Evolutionary conservation across 495 filamentous ascomycete genomes (phyloP).

Genomic region (Poronia punctata): DNA sequence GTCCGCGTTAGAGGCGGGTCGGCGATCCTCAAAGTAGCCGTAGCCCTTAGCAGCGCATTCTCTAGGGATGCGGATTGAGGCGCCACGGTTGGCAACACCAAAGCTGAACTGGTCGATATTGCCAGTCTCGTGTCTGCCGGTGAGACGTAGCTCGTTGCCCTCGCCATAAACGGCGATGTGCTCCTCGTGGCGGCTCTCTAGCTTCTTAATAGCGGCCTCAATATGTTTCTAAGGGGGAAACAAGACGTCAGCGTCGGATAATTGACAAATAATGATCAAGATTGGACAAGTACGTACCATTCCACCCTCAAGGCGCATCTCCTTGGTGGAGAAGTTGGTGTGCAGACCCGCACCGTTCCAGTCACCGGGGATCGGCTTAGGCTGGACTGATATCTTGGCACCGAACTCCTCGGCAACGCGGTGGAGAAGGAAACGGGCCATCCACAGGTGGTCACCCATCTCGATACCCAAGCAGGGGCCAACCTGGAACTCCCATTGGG

Average conservation of each 20-base stretch:
- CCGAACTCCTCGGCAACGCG: constrained; percentile 97
- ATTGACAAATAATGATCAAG: too few relatives aligned
- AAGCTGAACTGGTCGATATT: constrained; percentile 90
- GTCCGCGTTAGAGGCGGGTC: constrained; percentile 91
- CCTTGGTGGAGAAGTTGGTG: constrained; percentile 77
- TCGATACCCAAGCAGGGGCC: constrained; percentile 90
- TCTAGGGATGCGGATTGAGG: constrained; percentile 87
- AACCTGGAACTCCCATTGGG: constrained; percentile 99
- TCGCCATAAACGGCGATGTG: constrained; percentile 97
- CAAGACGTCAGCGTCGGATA: too few relatives aligned
- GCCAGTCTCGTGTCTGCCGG: constrained; percentile 91
- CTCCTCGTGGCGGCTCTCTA: constrained; percentile 81
- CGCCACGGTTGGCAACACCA: constrained; percentile 94
- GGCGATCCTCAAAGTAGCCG: constrained; percentile 97
- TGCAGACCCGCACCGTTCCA: constrained; percentile 99
- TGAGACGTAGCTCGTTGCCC: constrained; percentile 86
- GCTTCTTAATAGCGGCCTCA: constrained; percentile 76
- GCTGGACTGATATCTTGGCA: constrained; percentile 89
- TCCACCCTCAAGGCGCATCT: constrained; percentile 84
- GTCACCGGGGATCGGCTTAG: constrained; percentile 97
- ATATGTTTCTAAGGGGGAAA: constrained; percentile 71
- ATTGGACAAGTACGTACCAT: too few relatives aligned
- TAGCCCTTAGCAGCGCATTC: constrained; percentile 85
- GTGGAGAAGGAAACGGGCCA: constrained; percentile 92
- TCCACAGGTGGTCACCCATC: constrained; percentile 95